Percentiles rank a stretch among this genome's conserved stretches.
Evolutionary conservation across 164 flowering plant genomes (phyloP).

Genomic region (Piper betle): DNA sequence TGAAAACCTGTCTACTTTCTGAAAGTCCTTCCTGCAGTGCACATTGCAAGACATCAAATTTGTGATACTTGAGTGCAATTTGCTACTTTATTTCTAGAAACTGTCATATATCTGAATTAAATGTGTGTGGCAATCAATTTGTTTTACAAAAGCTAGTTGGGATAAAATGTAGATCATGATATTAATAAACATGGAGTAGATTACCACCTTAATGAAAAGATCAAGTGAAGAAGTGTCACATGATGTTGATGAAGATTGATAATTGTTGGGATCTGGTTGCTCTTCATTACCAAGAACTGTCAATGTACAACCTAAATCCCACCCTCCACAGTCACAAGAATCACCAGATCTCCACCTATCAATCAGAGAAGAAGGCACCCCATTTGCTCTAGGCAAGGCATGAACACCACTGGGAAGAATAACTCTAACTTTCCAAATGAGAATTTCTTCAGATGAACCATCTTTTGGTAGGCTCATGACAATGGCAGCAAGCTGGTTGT

Average conservation of each 20-base stretch:
- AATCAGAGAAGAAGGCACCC: constrained; percentile 54
- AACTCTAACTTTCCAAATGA: constrained; percentile 21
- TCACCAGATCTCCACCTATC: constrained; percentile 82
- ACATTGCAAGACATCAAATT: background rate
- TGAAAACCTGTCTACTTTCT: constrained; percentile 33
- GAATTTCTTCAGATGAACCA: background rate
- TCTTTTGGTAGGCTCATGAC: constrained; percentile 31
- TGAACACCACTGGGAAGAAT: constrained; percentile 74
- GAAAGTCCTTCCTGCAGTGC: constrained; percentile 34
- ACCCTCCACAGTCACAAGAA: constrained; percentile 92
- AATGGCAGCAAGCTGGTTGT: constrained; percentile 68
- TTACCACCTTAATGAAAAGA: too few relatives aligned
- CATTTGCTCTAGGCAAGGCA: constrained; percentile 41
- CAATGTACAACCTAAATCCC: constrained; percentile 85
- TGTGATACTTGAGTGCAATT: background rate
- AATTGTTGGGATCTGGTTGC: constrained; percentile 4
- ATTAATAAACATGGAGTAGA: too few relatives aligned
- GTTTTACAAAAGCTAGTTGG: too few relatives aligned
- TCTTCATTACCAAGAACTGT: constrained; percentile 31
- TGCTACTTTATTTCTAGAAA: background rate
- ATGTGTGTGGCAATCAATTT: too few relatives aligned
- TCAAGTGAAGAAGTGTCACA: constrained; percentile 2
- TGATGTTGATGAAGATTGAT: constrained; percentile 7
- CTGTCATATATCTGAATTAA: too few relatives aligned
- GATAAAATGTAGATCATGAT: too few relatives aligned